Conservation (phyloP, 1,284 basidiomycete genomes). For the Trametes versicolor region DNA sequence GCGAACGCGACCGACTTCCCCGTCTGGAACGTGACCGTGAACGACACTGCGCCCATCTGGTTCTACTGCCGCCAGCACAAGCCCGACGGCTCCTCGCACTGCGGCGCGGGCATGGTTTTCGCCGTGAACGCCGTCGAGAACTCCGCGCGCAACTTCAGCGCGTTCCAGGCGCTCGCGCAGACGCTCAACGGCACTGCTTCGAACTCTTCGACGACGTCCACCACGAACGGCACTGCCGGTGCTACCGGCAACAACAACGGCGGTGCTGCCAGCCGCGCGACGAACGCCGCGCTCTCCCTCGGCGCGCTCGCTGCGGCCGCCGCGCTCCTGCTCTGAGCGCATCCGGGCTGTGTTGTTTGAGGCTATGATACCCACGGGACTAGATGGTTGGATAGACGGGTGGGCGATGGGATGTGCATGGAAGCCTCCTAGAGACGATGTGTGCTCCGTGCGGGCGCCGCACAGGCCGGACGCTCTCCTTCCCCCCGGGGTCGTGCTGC, state of each 20-base stretch:
- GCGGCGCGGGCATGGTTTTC: conserved; percentile 56
- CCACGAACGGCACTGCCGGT: background rate
- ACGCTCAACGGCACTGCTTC: conserved; percentile 47
- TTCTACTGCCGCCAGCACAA: conserved; percentile 50
- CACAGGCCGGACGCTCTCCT: conserved; percentile 12
- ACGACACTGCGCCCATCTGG: conserved; percentile 60
- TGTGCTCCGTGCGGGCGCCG: conserved; percentile 5
- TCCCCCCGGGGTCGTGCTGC: conserved; percentile 7
- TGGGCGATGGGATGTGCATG: background rate
- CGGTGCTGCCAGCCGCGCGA: conserved; percentile 9
- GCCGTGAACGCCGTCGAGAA: conserved; percentile 52
- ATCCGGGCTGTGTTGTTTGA: background rate
- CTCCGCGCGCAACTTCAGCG: conserved; percentile 52
- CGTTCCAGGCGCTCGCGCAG: conserved; percentile 50
- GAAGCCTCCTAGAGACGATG: conserved; percentile 9
- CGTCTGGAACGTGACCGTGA: conserved; percentile 63
- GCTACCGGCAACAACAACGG: conserved; percentile 16
- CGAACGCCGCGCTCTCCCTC: conserved; percentile 27
- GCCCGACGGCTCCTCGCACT: conserved; percentile 47
- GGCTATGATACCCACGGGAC: background rate
- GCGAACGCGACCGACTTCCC: conserved; percentile 56
- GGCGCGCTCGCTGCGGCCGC: conserved; percentile 30
- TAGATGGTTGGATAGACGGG: conserved; percentile 1
- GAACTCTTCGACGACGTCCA: background rate
- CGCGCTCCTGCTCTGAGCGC: conserved; percentile 31